phyloP scores from a whole-genome alignment of 306 rosid genomes.

The Gastrolobium bilobum region DNA sequence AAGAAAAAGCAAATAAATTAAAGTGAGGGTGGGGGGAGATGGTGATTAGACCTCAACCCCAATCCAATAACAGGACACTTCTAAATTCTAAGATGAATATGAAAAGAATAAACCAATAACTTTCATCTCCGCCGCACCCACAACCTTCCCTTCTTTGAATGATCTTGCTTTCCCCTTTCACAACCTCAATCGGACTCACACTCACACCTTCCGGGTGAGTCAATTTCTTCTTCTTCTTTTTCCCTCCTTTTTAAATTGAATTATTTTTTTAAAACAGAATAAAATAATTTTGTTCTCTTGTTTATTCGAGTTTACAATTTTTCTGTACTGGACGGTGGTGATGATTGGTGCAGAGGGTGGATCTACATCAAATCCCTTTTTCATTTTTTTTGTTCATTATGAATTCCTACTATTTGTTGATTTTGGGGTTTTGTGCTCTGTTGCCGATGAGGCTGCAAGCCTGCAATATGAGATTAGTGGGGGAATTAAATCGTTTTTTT shows the following conservation, averaged over 20 bases:
- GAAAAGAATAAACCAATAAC: constrained; percentile 30
- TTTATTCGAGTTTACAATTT: constrained; percentile 3
- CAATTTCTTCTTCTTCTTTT: background rate
- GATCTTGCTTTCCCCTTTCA: background rate
- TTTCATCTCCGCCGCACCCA: constrained; percentile 21
- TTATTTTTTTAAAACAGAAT: background rate
- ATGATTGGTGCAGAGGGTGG: constrained; percentile 8
- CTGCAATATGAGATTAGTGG: constrained; percentile 4
- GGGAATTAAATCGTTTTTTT: background rate
- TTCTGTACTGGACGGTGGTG: background rate
- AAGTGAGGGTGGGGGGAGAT: background rate
- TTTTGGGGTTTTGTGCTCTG: constrained; percentile 25
- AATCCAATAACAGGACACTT: constrained; percentile 24
- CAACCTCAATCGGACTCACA: background rate
- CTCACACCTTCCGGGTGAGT: constrained; percentile 49
- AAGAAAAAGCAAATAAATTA: background rate
- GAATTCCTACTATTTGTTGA: background rate
- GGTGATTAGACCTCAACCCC: constrained; percentile 50
- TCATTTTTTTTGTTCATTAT: background rate
- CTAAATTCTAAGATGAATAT: constrained; percentile 11
- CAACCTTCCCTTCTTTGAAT: background rate
- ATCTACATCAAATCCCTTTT: constrained; percentile 45
- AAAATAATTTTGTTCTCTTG: background rate
- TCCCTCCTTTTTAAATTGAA: background rate
- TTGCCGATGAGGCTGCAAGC: constrained; percentile 15